Evolutionary conservation across 164 flowering plant species (phyloP).

Genomic region (Vitis riparia): DNA sequence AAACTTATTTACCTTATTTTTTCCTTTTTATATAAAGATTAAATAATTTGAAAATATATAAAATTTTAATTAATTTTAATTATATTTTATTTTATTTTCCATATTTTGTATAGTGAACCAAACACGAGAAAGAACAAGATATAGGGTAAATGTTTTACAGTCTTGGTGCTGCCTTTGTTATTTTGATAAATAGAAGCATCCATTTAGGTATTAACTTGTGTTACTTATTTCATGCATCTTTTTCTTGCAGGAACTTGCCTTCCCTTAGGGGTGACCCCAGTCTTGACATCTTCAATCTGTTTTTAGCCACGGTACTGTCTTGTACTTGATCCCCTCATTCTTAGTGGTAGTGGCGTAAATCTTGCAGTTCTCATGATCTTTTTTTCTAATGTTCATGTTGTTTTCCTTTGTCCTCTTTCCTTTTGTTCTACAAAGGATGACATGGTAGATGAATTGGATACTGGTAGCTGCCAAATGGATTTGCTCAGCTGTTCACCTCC

Average conservation of each 20-base stretch:
- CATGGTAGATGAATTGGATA: not conserved
- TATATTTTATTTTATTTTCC: too few relatives aligned
- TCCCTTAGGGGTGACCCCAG: not conserved
- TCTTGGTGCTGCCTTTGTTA: not conserved
- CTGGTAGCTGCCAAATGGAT: not conserved
- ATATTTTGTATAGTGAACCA: too few relatives aligned
- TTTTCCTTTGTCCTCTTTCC: not conserved
- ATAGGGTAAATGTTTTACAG: not conserved
- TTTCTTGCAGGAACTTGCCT: not conserved
- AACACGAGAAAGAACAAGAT: too few relatives aligned
- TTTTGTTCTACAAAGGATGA: not conserved
- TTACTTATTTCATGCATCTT: not conserved
- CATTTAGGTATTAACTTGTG: not conserved
- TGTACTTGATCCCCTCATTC: not conserved
- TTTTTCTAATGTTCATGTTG: not conserved
- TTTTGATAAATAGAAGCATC: not conserved
- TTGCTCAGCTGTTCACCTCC: slow-evolving; percentile 12
- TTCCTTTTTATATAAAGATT: too few relatives aligned
- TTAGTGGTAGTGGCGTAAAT: not conserved
- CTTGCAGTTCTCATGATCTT: not conserved
- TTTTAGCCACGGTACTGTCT: not conserved
- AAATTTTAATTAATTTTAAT: too few relatives aligned
- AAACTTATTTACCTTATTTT: too few relatives aligned
- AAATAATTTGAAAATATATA: too few relatives aligned
- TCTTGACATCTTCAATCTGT: slow-evolving; percentile 3